A percentile compares a stretch with the other conserved stretches of the same genome.
phyloP scores from a whole-genome alignment of 2,329 filamentous ascomycete genomes.

The Seiridium cupressi region DNA sequence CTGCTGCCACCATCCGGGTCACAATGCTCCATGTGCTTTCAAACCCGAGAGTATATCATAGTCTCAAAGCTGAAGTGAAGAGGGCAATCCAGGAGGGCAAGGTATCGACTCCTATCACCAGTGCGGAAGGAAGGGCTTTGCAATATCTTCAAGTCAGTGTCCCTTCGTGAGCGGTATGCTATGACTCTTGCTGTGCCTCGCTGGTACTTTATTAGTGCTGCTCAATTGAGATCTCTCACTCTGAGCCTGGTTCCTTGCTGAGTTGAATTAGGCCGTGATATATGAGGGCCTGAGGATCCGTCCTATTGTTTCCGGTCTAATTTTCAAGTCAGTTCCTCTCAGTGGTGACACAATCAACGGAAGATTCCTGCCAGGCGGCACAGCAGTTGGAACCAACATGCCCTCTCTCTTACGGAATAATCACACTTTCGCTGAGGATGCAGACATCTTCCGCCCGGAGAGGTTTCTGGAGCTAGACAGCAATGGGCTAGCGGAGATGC shows the following conservation, averaged over 20 bases:
- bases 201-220: neutral
- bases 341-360: constrained; percentile 25
- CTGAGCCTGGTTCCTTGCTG: neutral
- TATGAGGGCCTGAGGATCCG: constrained; percentile 35
- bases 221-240: neutral
- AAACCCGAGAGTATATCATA: constrained; percentile 39
- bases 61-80: constrained; percentile 44
- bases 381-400: constrained; percentile 30
- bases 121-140: constrained; percentile 26
- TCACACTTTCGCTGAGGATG: constrained; percentile 27
- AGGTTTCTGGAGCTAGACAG: constrained; percentile 35
- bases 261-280: constrained; percentile 26
- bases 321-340: constrained; percentile 15
- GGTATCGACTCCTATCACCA: constrained; percentile 26
- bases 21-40: constrained; percentile 47
- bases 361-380: constrained; percentile 33
- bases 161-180: neutral
- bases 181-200: neutral
- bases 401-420: constrained; percentile 28
- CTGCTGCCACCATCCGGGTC: constrained; percentile 43
- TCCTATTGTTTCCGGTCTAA: constrained; percentile 28
- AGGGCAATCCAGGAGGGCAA: constrained; percentile 27
- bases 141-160: constrained; percentile 28
- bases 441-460: constrained; percentile 37
- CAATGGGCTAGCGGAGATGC: constrained; percentile 23